Percentiles rank a stretch among this genome's conserved stretches.
Evolutionary conservation across 495 filamentous ascomycete species (phyloP).

Genomic region (Daldinia bambusicola): DNA sequence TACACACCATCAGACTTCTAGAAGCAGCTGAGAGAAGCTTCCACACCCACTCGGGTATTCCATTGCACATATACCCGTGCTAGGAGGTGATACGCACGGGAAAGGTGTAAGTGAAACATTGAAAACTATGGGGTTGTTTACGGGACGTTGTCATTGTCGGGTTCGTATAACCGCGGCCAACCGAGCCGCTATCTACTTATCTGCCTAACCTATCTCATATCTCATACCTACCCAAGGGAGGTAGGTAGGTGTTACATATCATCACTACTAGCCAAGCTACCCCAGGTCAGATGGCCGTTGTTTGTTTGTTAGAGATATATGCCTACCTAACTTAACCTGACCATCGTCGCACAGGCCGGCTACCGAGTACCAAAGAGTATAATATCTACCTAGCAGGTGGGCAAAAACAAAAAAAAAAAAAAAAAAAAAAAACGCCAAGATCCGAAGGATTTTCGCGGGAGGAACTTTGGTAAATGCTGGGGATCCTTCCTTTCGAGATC

Average conservation of each 20-base stretch:
- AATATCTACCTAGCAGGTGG: background rate
- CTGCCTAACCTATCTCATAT: no score
- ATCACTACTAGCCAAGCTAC: no score
- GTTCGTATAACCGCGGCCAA: no score
- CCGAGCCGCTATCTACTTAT: background rate
- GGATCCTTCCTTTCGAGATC: background rate
- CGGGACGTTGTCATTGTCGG: background rate
- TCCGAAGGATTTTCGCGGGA: background rate
- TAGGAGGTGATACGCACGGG: background rate
- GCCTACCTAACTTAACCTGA: no score
- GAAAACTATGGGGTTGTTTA: background rate
- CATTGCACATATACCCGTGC: background rate
- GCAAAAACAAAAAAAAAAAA: no score
- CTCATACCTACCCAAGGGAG: no score
- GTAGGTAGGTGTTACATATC: no score
- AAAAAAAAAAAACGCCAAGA: background rate
- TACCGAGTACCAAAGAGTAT: background rate
- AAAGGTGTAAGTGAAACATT: conserved; percentile 1
- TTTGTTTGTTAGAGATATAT: no score
- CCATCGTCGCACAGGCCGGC: no score
- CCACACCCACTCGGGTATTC: background rate
- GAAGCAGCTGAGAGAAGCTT: conserved; percentile 18
- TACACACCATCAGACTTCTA: conserved; percentile 13
- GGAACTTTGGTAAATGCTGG: background rate
- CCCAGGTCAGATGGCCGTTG: background rate